Conservation (phyloP, 768 basidiomycete genomes). For the Chalciporus chontae region DNA sequence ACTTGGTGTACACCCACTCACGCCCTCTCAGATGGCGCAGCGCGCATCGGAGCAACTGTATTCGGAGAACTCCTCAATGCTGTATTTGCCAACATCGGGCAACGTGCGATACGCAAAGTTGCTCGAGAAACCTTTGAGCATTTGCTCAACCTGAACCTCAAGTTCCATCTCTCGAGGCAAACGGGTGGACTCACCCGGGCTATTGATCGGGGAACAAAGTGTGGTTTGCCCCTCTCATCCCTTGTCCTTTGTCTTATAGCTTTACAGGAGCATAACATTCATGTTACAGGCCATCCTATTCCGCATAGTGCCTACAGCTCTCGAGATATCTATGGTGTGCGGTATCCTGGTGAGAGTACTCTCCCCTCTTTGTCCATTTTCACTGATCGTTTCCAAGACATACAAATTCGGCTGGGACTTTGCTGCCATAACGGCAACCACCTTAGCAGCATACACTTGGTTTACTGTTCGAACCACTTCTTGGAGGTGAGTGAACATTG, state of each 20-base stretch:
- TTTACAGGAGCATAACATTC: slow-evolving; percentile 87
- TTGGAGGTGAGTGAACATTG: slow-evolving; percentile 65
- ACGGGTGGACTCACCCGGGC: slow-evolving; percentile 95
- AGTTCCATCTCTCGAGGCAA: slow-evolving; percentile 89
- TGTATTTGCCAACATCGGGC: slow-evolving; percentile 93
- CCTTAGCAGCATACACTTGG: slow-evolving; percentile 92
- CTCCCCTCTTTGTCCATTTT: background rate
- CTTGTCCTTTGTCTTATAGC: background rate
- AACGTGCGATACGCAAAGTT: slow-evolving; percentile 90
- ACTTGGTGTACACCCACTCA: slow-evolving; percentile 1
- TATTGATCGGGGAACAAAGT: slow-evolving; percentile 98
- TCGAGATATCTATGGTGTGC: slow-evolving; percentile 96
- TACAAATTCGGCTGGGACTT: slow-evolving; percentile 99
- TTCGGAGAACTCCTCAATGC: slow-evolving; percentile 93
- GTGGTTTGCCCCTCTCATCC: slow-evolving; percentile 16
- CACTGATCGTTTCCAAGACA: slow-evolving; percentile 48
- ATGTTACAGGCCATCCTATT: slow-evolving; percentile 90
- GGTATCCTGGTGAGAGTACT: slow-evolving; percentile 76
- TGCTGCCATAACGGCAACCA: slow-evolving; percentile 81
- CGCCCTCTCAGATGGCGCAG: slow-evolving; percentile 69
- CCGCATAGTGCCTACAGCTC: slow-evolving; percentile 90
- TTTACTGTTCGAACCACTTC: slow-evolving; percentile 95
- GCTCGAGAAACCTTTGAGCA: slow-evolving; percentile 96
- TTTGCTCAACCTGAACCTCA: slow-evolving; percentile 83
- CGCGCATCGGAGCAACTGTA: slow-evolving; percentile 84